phyloP scores from a whole-genome alignment of 73 alveolate species.

The Stentor roeselii region DNA sequence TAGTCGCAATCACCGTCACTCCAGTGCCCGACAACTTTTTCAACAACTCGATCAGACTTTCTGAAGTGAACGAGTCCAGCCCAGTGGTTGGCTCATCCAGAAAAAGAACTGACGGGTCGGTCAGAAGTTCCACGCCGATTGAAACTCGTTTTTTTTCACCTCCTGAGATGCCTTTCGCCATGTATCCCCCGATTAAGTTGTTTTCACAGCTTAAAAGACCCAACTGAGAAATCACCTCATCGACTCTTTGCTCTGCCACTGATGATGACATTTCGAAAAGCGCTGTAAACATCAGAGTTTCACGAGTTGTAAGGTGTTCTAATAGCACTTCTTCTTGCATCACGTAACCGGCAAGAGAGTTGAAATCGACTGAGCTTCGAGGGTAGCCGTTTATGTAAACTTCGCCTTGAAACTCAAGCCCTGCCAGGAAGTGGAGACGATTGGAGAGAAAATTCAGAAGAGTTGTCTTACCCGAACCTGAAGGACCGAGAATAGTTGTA shows the following conservation, averaged over 20 bases:
- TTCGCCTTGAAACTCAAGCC: not conserved
- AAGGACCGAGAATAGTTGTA: slow-evolving; percentile 36
- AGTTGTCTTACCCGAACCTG: slow-evolving; percentile 79
- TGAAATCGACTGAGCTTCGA: slow-evolving; percentile 18
- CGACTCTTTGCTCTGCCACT: slow-evolving; percentile 34
- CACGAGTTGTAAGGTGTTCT: slow-evolving; percentile 44
- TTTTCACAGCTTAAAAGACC: slow-evolving; percentile 30
- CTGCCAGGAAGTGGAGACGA: not conserved
- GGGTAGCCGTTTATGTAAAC: not conserved
- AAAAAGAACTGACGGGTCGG: slow-evolving; percentile 37
- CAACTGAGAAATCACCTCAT: slow-evolving; percentile 20
- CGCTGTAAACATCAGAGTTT: slow-evolving; percentile 56
- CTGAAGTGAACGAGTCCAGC: slow-evolving; percentile 51
- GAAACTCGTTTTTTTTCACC: slow-evolving; percentile 54
- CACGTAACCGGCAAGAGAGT: slow-evolving; percentile 43
- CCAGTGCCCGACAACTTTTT: not conserved
- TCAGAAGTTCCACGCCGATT: slow-evolving; percentile 40
- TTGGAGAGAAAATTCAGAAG: slow-evolving; percentile 56
- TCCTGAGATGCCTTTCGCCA: slow-evolving; percentile 47
- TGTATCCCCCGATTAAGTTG: slow-evolving; percentile 26
- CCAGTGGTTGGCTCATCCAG: slow-evolving; percentile 62
- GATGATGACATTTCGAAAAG: slow-evolving; percentile 13
- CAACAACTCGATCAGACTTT: slow-evolving; percentile 8
- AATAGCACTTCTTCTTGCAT: slow-evolving; percentile 56
- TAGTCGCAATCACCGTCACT: slow-evolving; percentile 25